Base-by-base conservation (phyloP, 306 rosid species). In the Crataegus laevigata region DNA sequence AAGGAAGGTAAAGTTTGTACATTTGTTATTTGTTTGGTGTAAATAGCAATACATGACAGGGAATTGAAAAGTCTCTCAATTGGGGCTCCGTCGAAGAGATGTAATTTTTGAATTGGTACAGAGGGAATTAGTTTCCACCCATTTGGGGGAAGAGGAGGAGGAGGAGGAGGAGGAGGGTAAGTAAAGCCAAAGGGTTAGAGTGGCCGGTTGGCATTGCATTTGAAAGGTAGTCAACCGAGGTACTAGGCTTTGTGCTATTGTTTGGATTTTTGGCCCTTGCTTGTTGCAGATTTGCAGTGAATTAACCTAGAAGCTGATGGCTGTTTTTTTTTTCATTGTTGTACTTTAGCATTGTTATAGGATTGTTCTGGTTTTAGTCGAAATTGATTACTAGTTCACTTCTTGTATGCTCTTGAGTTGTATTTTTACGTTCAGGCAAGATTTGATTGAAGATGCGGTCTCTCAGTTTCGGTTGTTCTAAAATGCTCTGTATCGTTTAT, bases 11-110 rank as follows among this genome's bases (percentile, higher is more conserved):
- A n/a, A 26, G 55, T 78, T 78, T 66, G 55, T 57, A 61, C 54
- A 34, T 38, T 73, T 81, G 68, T 59, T 50, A 79, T 76, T 75
- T 69, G 24, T 62, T 62, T 75, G 77, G 69, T 84, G 85, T 84
- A 87, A 63, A 82, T 87, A 87, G 76, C 80, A 68, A 76, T 60
- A 75, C 76, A 62, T 61, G 80, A 71, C 77, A 45, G 76, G 36
- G 30, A 64, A 59, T 69, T 58, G 36, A 74, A 68, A 80, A 83
- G 60, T 76, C 59, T 51, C 51, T 67, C 73, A 57, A 77, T 77
- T 58, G 25, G 55, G 68, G 29, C 74, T 66, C 76, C 55, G 62
- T 67, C 7, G 72, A 72, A 74, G 79, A 24, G 55, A 59, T 71
- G 72, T 66, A 78, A 60, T 43, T 79, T 81, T 66, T 79, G 59